Evolutionary conservation across 2,329 filamentous ascomycete genomes (phyloP).

Genomic region (Microsporum audouinii): DNA sequence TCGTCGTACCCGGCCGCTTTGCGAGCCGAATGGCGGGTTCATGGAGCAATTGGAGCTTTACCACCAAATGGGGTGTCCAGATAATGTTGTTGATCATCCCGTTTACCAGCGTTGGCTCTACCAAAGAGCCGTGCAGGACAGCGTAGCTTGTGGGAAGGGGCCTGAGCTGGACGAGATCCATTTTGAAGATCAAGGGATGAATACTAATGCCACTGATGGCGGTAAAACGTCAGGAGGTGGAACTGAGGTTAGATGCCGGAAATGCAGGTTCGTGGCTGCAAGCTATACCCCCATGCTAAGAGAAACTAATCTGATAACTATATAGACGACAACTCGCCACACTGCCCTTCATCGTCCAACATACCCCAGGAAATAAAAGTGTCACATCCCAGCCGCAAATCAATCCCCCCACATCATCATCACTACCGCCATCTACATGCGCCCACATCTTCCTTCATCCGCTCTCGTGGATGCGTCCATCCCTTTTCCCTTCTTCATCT

Average conservation of each 20-base stretch:
- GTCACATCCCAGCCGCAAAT: not conserved
- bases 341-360: constrained; percentile 55
- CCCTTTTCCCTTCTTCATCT: constrained; percentile 43
- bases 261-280: constrained; percentile 55
- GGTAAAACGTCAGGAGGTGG: constrained; percentile 15
- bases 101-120: constrained; percentile 72
- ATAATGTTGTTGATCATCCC: constrained; percentile 55
- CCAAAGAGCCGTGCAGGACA: constrained; percentile 52
- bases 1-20: constrained; percentile 59
- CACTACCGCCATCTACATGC: constrained; percentile 40
- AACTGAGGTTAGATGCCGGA: constrained; percentile 72
- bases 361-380: constrained; percentile 35
- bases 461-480: constrained; percentile 83
- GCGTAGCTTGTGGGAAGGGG: constrained; percentile 62
- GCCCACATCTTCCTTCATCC: constrained; percentile 87
- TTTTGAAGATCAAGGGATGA: constrained; percentile 50
- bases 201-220: constrained; percentile 11
- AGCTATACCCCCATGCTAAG: not conserved
- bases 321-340: constrained; percentile 46
- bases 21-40: constrained; percentile 85
- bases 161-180: constrained; percentile 64
- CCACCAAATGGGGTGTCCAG: constrained; percentile 73
- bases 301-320: not conserved
- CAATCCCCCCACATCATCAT: constrained; percentile 10
- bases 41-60: constrained; percentile 80